A percentile compares a stretch with the other conserved stretches of the same genome.
These are phyloP conservation scores for Pleurostoma richardsiae DNA, from an alignment of 2,329 filamentous ascomycete genomes.

Conservation along the genomic window DNA sequence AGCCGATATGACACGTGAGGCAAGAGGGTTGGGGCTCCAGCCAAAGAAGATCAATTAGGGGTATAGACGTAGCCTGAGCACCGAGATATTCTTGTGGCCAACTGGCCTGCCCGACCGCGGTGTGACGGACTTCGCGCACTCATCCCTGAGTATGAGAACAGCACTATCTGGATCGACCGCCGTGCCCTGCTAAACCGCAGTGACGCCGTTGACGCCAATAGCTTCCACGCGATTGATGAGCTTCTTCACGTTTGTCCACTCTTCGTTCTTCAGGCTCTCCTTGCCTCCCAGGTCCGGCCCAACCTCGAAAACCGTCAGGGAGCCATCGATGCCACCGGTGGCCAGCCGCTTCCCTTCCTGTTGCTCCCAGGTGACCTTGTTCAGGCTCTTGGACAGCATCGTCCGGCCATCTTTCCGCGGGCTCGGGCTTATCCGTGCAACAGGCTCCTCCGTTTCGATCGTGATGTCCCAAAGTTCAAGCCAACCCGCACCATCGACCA, in stretches of 20 bases:
- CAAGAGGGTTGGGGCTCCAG: no score
- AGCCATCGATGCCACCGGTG: slow-evolving; percentile 86
- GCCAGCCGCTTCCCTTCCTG: slow-evolving; percentile 82
- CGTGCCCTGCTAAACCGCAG: slow-evolving; percentile 24
- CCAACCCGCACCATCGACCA: slow-evolving; percentile 88
- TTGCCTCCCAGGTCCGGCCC: slow-evolving; percentile 76
- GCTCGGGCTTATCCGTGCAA: slow-evolving; percentile 73
- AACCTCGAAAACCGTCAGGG: slow-evolving; percentile 90
- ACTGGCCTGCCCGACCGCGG: no score
- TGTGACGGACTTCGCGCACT: no score
- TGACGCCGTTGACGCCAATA: slow-evolving; percentile 43
- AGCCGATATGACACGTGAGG: no score
- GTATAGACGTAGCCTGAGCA: no score
- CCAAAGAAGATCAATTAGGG: no score
- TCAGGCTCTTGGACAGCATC: slow-evolving; percentile 79
- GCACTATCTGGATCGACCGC: no score
- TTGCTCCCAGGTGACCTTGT: slow-evolving; percentile 92
- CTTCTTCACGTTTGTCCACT: slow-evolving; percentile 92
- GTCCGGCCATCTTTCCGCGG: slow-evolving; percentile 58
- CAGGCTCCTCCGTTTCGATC: slow-evolving; percentile 85
- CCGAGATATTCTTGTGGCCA: no score
- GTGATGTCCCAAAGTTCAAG: slow-evolving; percentile 95
- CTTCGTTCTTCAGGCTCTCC: slow-evolving; percentile 76
- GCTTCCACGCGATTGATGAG: slow-evolving; percentile 72
- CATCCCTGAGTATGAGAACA: no score